Conservation (phyloP, 2,329 filamentous ascomycete genomes). For the Chrysoporthe austroafricana region DNA sequence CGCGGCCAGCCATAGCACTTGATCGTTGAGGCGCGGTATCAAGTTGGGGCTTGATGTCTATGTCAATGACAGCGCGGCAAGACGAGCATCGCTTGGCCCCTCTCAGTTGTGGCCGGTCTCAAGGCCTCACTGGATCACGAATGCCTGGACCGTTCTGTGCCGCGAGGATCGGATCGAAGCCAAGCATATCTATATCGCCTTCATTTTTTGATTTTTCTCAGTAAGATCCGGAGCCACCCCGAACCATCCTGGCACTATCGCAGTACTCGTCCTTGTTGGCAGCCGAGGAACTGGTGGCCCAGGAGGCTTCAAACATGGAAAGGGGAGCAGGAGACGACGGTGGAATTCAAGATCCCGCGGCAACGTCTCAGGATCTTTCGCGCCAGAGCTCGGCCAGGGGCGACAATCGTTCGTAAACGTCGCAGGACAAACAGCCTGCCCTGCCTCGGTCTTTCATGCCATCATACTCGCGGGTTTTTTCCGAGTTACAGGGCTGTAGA, state of each 20-base stretch:
- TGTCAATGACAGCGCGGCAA: too few relatives aligned
- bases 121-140: too few relatives aligned
- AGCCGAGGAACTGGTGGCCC: not conserved
- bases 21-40: too few relatives aligned
- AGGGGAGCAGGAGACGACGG: not conserved
- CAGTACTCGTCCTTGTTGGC: not conserved
- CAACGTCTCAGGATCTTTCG: not conserved
- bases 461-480: not conserved
- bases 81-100: too few relatives aligned
- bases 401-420: not conserved
- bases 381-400: not conserved
- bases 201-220: not conserved
- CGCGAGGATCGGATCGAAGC: too few relatives aligned
- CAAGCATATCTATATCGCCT: not conserved
- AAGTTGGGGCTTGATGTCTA: too few relatives aligned
- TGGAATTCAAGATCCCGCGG: not conserved
- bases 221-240: not conserved
- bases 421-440: not conserved
- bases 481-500: not conserved
- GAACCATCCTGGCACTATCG: not conserved
- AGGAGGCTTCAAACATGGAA: not conserved
- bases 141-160: too few relatives aligned
- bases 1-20: too few relatives aligned
- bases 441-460: not conserved
- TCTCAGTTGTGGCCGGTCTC: too few relatives aligned